These are phyloP conservation scores for Naganishia liquefaciens DNA, from an alignment of 1,284 basidiomycete genomes.

Conservation along the genomic window DNA sequence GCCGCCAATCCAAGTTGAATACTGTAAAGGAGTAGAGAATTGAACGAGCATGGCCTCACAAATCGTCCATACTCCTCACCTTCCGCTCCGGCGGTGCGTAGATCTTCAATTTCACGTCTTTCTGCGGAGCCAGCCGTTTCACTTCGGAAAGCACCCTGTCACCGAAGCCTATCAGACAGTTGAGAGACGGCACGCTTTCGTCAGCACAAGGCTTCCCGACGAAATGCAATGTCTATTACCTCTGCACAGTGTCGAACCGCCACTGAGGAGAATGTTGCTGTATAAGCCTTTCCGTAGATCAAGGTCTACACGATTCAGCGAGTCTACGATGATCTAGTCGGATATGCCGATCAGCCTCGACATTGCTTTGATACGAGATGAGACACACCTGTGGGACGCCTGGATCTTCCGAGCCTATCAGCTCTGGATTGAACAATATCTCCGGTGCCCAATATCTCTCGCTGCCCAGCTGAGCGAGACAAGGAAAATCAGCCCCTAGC, in stretches of 20 bases:
- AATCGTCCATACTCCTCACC: slow-evolving; percentile 36
- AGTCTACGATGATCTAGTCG: slow-evolving; percentile 57
- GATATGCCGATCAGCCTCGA: background rate
- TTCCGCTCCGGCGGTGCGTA: slow-evolving; percentile 99
- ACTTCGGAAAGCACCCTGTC: slow-evolving; percentile 93
- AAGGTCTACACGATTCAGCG: slow-evolving; percentile 59
- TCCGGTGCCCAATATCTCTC: slow-evolving; percentile 98
- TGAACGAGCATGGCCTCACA: background rate
- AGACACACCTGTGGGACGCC: slow-evolving; percentile 91
- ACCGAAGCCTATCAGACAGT: slow-evolving; percentile 72
- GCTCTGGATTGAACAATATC: slow-evolving; percentile 95
- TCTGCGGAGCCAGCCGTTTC: slow-evolving; percentile 84
- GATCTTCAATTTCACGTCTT: slow-evolving; percentile 98
- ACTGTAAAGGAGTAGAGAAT: slow-evolving; percentile 52
- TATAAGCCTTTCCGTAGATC: slow-evolving; percentile 94
- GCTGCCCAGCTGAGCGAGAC: slow-evolving; percentile 70
- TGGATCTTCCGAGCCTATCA: slow-evolving; percentile 93
- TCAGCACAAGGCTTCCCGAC: background rate
- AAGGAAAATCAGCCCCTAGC: slow-evolving; percentile 21
- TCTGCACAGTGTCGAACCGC: slow-evolving; percentile 91
- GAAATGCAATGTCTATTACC: slow-evolving; percentile 58
- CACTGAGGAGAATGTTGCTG: slow-evolving; percentile 94
- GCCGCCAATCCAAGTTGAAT: slow-evolving; percentile 99
- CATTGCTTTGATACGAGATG: background rate
- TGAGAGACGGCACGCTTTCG: background rate